Conservation (phyloP, 2,329 filamentous ascomycete species). For the Polychaeton citri region DNA sequence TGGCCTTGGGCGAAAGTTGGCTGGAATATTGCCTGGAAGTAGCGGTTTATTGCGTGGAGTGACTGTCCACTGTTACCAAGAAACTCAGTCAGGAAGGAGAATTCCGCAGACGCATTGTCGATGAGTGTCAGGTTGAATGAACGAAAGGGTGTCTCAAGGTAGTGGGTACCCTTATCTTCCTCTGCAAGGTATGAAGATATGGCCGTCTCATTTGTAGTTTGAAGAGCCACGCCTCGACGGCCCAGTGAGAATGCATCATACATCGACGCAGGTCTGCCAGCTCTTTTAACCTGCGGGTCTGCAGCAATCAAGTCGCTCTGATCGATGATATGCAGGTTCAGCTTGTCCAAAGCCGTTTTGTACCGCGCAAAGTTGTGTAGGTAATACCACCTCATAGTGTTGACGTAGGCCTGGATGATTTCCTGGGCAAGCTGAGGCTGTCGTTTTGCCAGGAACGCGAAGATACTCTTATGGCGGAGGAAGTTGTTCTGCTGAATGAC, state of each 20-base stretch:
- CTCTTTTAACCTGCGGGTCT: constrained; percentile 42
- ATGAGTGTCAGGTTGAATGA: constrained; percentile 90
- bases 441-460: constrained; percentile 68
- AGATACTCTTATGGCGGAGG: constrained; percentile 77
- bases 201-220: constrained; percentile 57
- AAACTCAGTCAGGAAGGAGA: constrained; percentile 82
- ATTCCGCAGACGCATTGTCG: constrained; percentile 90
- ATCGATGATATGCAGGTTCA: constrained; percentile 72
- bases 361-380: constrained; percentile 83
- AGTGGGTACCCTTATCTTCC: constrained; percentile 74
- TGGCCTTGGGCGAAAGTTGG: constrained; percentile 79
- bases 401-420: constrained; percentile 86
- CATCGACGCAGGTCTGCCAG: constrained; percentile 23
- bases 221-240: constrained; percentile 70
- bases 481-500: constrained; percentile 92
- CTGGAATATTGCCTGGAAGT: constrained; percentile 79
- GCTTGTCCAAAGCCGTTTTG: constrained; percentile 65
- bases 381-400: constrained; percentile 99
- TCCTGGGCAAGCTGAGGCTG: constrained; percentile 77
- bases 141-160: constrained; percentile 79
- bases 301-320: constrained; percentile 62
- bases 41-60: constrained; percentile 64
- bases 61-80: constrained; percentile 57
- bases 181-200: constrained; percentile 82
- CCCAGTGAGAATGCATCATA: constrained; percentile 87